Conservation (phyloP, 2,329 filamentous ascomycete genomes). For the Ilyonectria robusta region DNA sequence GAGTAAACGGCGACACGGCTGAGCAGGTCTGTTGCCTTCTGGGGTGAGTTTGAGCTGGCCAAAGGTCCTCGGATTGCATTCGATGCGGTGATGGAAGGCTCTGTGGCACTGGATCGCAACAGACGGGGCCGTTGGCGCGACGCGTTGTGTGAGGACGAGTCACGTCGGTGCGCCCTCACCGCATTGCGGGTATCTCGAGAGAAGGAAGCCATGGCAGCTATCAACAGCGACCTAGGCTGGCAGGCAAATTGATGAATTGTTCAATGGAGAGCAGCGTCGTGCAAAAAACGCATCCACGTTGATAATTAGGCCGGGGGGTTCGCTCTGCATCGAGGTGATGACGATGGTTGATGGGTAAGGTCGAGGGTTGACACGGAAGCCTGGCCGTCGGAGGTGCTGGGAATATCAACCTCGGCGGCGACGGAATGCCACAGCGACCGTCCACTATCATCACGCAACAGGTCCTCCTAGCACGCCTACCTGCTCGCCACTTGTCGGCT, state of each 20-base stretch:
- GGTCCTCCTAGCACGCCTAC: conserved; percentile 17
- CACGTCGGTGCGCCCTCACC: conserved; percentile 45
- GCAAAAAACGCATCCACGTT: conserved; percentile 8
- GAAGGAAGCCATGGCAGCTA: conserved; percentile 44
- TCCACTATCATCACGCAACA: conserved; percentile 31
- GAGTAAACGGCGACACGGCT: conserved; percentile 67
- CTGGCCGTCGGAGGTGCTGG: conserved; percentile 20
- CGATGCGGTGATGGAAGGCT: conserved; percentile 70
- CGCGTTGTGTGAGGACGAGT: conserved; percentile 45
- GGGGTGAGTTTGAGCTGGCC: conserved; percentile 62
- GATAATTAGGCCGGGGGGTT: not conserved
- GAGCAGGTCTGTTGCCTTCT: conserved; percentile 68
- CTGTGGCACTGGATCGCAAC: conserved; percentile 68
- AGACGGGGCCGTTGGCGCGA: conserved; percentile 65
- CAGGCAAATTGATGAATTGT: not conserved
- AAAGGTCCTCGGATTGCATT: conserved; percentile 67
- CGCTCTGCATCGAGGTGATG: conserved; percentile 11
- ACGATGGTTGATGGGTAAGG: conserved; percentile 5
- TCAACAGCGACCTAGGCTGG: not conserved
- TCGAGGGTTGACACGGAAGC: conserved; percentile 1
- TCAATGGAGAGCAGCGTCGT: conserved; percentile 8
- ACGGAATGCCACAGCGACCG: conserved; percentile 28
- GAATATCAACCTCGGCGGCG: conserved; percentile 34
- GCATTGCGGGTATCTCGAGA: conserved; percentile 45
- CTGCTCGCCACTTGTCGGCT: conserved; percentile 49